Conservation (phyloP, 495 filamentous ascomycete genomes). For the Stereocaulon alpinum region DNA sequence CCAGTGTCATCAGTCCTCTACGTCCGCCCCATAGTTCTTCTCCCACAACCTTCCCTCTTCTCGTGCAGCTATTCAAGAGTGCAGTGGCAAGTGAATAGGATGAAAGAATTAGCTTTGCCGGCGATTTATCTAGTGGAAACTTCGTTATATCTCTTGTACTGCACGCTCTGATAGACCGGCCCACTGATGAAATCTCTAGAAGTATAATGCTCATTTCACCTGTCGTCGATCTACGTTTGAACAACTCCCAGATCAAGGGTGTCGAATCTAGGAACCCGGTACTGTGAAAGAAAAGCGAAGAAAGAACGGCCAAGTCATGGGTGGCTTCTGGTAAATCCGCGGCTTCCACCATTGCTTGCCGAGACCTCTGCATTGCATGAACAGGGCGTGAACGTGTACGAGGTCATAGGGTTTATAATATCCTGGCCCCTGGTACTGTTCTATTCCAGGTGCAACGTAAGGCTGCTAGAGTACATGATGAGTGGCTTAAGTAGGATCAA, state of each 20-base stretch:
- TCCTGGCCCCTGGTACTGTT: constrained; percentile 30
- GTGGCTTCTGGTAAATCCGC: constrained; percentile 18
- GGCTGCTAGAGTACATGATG: constrained; percentile 23
- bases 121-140: constrained; percentile 27
- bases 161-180: constrained; percentile 19
- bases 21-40: constrained; percentile 5
- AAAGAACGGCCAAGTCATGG: constrained; percentile 29
- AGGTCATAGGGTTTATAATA: constrained; percentile 30
- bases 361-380: constrained; percentile 10
- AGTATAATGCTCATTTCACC: constrained; percentile 31
- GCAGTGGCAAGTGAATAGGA: neutral
- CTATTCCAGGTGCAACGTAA: constrained; percentile 28
- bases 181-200: neutral
- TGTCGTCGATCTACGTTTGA: constrained; percentile 29
- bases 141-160: constrained; percentile 27
- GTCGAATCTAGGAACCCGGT: constrained; percentile 29
- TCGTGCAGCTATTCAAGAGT: constrained; percentile 1
- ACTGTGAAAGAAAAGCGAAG: constrained; percentile 25
- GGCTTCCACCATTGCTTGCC: constrained; percentile 27
- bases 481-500: constrained; percentile 38
- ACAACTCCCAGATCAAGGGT: constrained; percentile 28
- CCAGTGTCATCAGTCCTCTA: constrained; percentile 7
- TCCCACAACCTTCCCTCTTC: neutral
- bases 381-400: constrained; percentile 28
- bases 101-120: constrained; percentile 16